These are phyloP conservation scores for Hypoxylon sp. DNA, from an alignment of 2,329 filamentous ascomycete genomes.

Conservation along the genomic window DNA sequence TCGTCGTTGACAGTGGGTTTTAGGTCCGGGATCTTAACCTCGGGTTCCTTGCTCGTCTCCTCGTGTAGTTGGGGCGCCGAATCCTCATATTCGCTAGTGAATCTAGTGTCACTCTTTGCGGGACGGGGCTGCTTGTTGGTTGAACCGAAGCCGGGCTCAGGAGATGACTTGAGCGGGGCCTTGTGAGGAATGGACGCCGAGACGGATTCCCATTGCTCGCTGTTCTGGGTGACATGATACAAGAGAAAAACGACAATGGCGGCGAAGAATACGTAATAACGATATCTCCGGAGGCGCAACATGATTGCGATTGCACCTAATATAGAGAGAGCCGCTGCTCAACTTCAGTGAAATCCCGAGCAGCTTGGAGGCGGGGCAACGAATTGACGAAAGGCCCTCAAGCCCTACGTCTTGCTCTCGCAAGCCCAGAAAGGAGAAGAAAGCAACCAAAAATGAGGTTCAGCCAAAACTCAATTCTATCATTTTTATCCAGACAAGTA, in stretches of 20 bases:
- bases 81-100: conserved; percentile 36
- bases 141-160: conserved; percentile 25
- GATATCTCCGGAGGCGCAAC: conserved; percentile 51
- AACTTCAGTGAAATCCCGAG: background rate
- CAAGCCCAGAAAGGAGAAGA: conserved; percentile 4
- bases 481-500: conserved; percentile 34
- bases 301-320: conserved; percentile 35
- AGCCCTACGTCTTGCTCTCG: conserved; percentile 23
- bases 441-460: conserved; percentile 20
- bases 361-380: conserved; percentile 25
- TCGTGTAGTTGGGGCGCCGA: conserved; percentile 39
- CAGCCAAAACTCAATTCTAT: conserved; percentile 34
- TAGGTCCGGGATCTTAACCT: conserved; percentile 44
- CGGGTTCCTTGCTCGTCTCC: conserved; percentile 33
- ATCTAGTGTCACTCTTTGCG: conserved; percentile 18
- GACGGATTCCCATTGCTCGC: conserved; percentile 49
- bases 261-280: conserved; percentile 50
- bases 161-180: conserved; percentile 32
- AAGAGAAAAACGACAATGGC: conserved; percentile 48
- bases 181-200: conserved; percentile 44
- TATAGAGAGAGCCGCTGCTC: conserved; percentile 19
- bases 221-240: conserved; percentile 46
- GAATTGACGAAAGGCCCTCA: conserved; percentile 13
- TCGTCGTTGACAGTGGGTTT: conserved; percentile 38
- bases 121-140: conserved; percentile 32